Percentiles rank a stretch among this genome's conserved stretches.
These are phyloP conservation scores for Breynia disticha DNA, from an alignment of 441 rosid genomes.

Conservation along the genomic window DNA sequence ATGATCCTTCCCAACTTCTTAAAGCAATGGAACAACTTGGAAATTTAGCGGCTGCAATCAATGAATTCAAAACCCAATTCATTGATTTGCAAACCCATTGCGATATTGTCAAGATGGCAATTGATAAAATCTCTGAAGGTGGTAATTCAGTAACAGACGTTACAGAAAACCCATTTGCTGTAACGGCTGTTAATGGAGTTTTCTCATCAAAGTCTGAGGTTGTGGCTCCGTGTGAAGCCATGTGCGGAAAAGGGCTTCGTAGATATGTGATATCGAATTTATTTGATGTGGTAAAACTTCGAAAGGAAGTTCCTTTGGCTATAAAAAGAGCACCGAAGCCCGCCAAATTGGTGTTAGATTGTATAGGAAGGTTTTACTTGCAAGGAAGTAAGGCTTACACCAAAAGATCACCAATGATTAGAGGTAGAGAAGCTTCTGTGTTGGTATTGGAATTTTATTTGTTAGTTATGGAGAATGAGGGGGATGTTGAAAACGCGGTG, in stretches of 20 bases:
- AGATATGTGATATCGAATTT: conserved; percentile 33
- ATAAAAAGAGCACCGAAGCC: conserved; percentile 43
- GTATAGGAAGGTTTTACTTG: conserved; percentile 52
- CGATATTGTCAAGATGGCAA: conserved; percentile 30
- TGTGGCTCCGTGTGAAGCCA: conserved; percentile 28
- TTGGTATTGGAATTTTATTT: conserved; percentile 48
- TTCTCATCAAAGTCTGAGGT: conserved; percentile 22
- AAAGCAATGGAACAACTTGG: conserved; percentile 31
- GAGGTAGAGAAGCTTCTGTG: conserved; percentile 46
- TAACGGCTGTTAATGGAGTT: conserved; percentile 1
- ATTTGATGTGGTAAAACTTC: conserved; percentile 27
- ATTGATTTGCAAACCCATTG: conserved; percentile 47
- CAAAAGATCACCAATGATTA: conserved; percentile 35
- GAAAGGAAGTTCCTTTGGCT: conserved; percentile 39
- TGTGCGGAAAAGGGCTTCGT: conserved; percentile 52
- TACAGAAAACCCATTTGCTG: not conserved
- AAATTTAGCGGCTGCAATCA: conserved; percentile 30
- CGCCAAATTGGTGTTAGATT: conserved; percentile 56
- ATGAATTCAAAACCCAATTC: conserved; percentile 32
- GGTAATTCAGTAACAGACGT: not conserved
- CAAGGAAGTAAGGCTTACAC: conserved; percentile 52
- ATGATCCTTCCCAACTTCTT: conserved; percentile 13
- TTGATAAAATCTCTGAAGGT: conserved; percentile 28
- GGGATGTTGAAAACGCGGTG: conserved; percentile 16
- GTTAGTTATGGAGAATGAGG: conserved; percentile 16